phyloP scores from a whole-genome alignment of 1,284 basidiomycete species.

The Agaricales sp. region DNA sequence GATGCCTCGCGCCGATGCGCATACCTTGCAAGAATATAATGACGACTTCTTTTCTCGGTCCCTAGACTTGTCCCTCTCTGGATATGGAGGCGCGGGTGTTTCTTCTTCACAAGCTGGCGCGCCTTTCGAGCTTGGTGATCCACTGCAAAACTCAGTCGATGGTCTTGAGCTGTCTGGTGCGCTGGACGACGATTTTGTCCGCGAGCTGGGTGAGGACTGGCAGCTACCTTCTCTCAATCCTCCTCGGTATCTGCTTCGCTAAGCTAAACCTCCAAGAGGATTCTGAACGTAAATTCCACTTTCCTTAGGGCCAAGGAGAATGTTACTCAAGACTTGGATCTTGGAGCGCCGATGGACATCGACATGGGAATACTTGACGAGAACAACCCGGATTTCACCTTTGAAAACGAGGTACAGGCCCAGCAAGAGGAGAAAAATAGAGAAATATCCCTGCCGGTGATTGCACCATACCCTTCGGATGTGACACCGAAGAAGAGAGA shows the following conservation, averaged over 20 bases:
- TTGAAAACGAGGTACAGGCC: background rate
- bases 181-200: conserved; percentile 59
- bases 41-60: conserved; percentile 56
- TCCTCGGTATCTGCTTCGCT: conserved; percentile 9
- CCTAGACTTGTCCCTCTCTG: conserved; percentile 44
- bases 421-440: background rate
- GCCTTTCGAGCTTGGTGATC: conserved; percentile 42
- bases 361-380: no score
- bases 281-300: no score
- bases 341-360: background rate
- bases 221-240: conserved; percentile 23
- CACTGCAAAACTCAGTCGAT: conserved; percentile 38
- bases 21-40: conserved; percentile 62
- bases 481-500: background rate
- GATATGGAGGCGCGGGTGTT: conserved; percentile 22
- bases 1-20: conserved; percentile 34
- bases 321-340: no score
- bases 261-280: background rate
- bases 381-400: background rate
- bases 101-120: conserved; percentile 50
- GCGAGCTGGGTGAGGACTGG: conserved; percentile 67
- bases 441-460: background rate
- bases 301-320: no score
- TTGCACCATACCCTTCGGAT: no score
- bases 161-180: conserved; percentile 47